Evolutionary conservation across 305 asterid genomes (phyloP), one percentile per base, ranked within the genome.

Genomic region (Galium porrigens): DNA sequence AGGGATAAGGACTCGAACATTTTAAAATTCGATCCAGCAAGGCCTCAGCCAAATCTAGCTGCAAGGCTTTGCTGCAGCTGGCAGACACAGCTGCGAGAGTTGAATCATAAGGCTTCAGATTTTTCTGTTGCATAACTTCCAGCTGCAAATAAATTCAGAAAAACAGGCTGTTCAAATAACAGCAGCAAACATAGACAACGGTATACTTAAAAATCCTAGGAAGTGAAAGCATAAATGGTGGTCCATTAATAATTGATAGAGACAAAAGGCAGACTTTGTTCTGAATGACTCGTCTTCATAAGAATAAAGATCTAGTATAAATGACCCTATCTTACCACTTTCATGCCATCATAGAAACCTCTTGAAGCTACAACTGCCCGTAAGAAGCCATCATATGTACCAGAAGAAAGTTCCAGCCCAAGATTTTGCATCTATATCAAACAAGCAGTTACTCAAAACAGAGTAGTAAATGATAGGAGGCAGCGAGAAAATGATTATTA

Each of bases 21-120:
- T 69, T 51, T 37, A 89, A 78, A 48, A 86, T 80, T 74, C 79
- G 87, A 67, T 80, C 73, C 73, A 91, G 74, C 48, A 84, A 81
- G 41, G 65, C 73, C 82, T 85, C 92, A 53, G 98, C 96, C 75
- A 84, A 78, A 80, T 91, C 86, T 74, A 89, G 85, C 70, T 86
- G 80, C 70, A 82, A 80, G 65, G 71, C 82, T 75, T 79, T 77
- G 78, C 95, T 80, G 82, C 95, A 91, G 82, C 91, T 77, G 25
- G 80, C 68, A n/a, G 98, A 84, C 67, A 89, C 41, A 64, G 77
- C 77, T 70, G 92, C 89, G 68, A 86, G 85, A 66, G 96, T 83
- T 30, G 94, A 86, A 72, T 86, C 85, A 58, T 39, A 71, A 66
- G 92, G 95, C 87, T 74, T 81, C 85, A 85, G 64, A 67, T 82